A percentile compares a stretch with the other conserved stretches of the same genome.
phyloP scores from a whole-genome alignment of 306 rosid genomes.

The Luffa acutangula region DNA sequence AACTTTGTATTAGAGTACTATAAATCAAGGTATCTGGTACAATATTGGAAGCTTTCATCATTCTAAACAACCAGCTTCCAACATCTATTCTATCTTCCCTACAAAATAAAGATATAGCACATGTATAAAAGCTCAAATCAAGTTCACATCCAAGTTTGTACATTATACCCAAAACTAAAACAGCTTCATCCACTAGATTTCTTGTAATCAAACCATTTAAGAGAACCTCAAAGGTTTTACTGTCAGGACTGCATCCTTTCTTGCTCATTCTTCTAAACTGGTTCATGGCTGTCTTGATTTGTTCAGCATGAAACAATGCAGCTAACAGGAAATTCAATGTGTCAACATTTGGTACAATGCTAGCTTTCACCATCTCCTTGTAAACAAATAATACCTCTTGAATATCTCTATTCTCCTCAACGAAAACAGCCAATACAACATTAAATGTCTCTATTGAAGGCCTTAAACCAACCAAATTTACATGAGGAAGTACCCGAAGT shows the following conservation, averaged over 20 bases:
- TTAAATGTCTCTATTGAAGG: slow-evolving; percentile 46
- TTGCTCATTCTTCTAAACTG: slow-evolving; percentile 71
- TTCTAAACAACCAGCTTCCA: slow-evolving; percentile 40
- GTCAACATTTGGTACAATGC: slow-evolving; percentile 44
- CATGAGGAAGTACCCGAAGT: slow-evolving; percentile 32
- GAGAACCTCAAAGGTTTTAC: slow-evolving; percentile 55
- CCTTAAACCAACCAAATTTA: slow-evolving; percentile 44
- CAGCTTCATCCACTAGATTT: slow-evolving; percentile 55
- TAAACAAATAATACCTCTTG: slow-evolving; percentile 57
- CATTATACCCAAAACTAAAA: slow-evolving; percentile 36
- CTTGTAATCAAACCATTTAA: slow-evolving; percentile 39
- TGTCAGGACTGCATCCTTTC: slow-evolving; percentile 68
- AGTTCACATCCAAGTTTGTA: slow-evolving; percentile 27
- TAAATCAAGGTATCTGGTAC: slow-evolving; percentile 32
- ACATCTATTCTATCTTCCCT: slow-evolving; percentile 41
- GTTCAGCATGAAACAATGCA: slow-evolving; percentile 30
- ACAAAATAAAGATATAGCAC: slow-evolving; percentile 59
- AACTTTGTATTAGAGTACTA: slow-evolving; percentile 39
- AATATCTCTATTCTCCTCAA: slow-evolving; percentile 36
- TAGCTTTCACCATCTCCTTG: slow-evolving; percentile 80
- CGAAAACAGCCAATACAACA: slow-evolving; percentile 50
- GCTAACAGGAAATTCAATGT: slow-evolving; percentile 72
- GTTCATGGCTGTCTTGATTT: slow-evolving; percentile 52
- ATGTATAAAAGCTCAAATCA: slow-evolving; percentile 48
- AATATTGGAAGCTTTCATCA: slow-evolving; percentile 58